Evolutionary conservation across 2,329 filamentous ascomycete species (phyloP), one percentile per base, ranked within the genome.

Genomic region (Sclerotinia sclerotiorum): DNA sequence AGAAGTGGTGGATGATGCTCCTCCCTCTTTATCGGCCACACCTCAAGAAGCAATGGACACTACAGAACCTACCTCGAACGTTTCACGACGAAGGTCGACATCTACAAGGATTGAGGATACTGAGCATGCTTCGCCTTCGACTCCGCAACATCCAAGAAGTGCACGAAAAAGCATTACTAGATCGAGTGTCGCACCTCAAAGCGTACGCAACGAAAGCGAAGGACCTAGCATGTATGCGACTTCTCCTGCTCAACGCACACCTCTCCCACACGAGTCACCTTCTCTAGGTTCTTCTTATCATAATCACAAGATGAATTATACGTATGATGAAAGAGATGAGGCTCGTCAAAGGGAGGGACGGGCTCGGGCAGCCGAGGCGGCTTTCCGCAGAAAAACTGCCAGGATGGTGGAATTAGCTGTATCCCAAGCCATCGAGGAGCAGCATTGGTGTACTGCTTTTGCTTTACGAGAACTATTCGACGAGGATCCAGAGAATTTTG

Each of bases 371-470:
- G 65, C 70, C 21, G 55, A 69, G 29, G 71, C 73, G 49, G 73
- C 74, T 60, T 44, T 73, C 29, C 71, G 72, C 15, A 66, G 68
- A n/a, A 80, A 81, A 35, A 66, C 52, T 11, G 84, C 84, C 73
- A 83, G 80, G 74, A 83, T 87, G 39, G 80, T 89, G 51, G 84
- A 87, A 75, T 74, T 78, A 44, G 85, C 86, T n/a, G 84, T 88
- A 42, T 82, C 87, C 13, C 82, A 87, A 74, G 87, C 87, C 6
- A 77, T 89, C 61, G 79, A 81, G 69, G 82, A 85, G 74, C 81
- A 81, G 70, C 84, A 85, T 69, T 88, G 86, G 75, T 85, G 86
- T 66, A 89, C 87, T 11, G 87, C 87, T 2, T 89, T 83, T 80
- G 86, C 87, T 54, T 80, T 89, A 69, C 82, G 86, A 65, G 83